Conservation (phyloP, 1,139 yeast genomes). For the Protomyces pachydermus region DNA sequence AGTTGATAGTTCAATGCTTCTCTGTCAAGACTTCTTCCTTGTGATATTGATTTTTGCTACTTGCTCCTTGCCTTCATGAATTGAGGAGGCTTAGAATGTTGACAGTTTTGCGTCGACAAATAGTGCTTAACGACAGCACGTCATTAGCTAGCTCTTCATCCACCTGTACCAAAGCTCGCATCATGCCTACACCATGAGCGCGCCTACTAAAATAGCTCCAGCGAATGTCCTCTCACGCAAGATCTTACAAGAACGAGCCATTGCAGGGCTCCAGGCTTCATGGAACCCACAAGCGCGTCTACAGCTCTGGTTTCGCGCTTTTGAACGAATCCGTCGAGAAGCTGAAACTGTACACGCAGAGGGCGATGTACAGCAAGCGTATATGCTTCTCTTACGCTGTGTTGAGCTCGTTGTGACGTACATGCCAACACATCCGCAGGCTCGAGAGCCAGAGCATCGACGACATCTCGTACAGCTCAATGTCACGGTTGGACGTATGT, state of each 20-base stretch:
- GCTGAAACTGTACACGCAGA: conserved; percentile 16
- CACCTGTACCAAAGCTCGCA: neutral
- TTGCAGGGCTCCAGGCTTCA: conserved; percentile 10
- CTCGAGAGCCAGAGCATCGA: conserved; percentile 3
- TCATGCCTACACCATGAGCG: neutral
- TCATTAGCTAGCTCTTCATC: too few relatives aligned
- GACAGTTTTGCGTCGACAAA: too few relatives aligned
- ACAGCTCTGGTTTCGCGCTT: conserved; percentile 10
- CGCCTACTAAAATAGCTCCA: neutral
- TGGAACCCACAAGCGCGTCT: conserved; percentile 5
- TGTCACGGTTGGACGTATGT: neutral
- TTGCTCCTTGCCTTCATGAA: too few relatives aligned
- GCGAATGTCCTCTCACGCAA: conserved; percentile 1
- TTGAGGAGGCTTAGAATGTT: too few relatives aligned
- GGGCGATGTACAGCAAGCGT: conserved; percentile 20
- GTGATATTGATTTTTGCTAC: neutral
- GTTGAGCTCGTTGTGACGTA: conserved; percentile 16
- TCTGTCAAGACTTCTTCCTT: neutral
- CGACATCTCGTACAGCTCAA: neutral
- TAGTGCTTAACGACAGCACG: too few relatives aligned
- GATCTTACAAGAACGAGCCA: conserved; percentile 13
- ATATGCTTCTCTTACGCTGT: conserved; percentile 8
- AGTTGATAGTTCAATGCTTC: neutral
- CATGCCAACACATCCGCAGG: conserved; percentile 24
- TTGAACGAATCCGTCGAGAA: conserved; percentile 12